Conservation (phyloP, 164 flowering plant species). For the Chimonanthus salicifolius region DNA sequence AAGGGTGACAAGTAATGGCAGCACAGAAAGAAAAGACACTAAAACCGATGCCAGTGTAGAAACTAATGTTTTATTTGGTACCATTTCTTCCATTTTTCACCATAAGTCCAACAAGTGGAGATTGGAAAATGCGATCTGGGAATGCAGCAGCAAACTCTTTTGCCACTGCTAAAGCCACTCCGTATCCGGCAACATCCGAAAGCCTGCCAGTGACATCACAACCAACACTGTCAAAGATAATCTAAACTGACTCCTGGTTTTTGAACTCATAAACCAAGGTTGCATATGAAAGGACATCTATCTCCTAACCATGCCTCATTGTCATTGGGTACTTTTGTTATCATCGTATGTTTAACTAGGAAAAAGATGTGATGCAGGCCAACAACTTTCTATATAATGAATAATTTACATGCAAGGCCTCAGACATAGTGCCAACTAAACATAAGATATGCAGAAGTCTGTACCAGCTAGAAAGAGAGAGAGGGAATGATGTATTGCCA, state of each 20-base stretch:
- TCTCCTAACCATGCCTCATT: not conserved
- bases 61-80: slow-evolving; percentile 18
- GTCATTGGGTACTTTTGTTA: not conserved
- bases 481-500: too few species aligned
- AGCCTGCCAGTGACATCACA: slow-evolving; percentile 49
- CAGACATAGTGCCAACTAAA: too few species aligned
- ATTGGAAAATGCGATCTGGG: slow-evolving; percentile 52
- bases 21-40: not conserved
- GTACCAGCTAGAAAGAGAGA: too few species aligned
- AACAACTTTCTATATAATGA: too few species aligned
- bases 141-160: slow-evolving; percentile 57
- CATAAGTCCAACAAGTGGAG: slow-evolving; percentile 66
- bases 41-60: not conserved
- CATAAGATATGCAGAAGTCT: too few species aligned
- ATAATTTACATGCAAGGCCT: too few species aligned
- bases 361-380: not conserved
- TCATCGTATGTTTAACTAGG: not conserved
- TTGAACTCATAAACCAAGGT: not conserved
- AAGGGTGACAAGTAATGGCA: not conserved
- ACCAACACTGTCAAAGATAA: slow-evolving; percentile 1
- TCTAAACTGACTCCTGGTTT: not conserved
- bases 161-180: slow-evolving; percentile 56
- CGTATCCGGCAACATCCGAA: slow-evolving; percentile 89
- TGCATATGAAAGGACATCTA: not conserved
- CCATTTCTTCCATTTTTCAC: slow-evolving; percentile 83